A percentile compares a stretch with the other conserved stretches of the same genome.
Conservation (phyloP, 116 monocot species). For the Posidonia oceanica region DNA sequence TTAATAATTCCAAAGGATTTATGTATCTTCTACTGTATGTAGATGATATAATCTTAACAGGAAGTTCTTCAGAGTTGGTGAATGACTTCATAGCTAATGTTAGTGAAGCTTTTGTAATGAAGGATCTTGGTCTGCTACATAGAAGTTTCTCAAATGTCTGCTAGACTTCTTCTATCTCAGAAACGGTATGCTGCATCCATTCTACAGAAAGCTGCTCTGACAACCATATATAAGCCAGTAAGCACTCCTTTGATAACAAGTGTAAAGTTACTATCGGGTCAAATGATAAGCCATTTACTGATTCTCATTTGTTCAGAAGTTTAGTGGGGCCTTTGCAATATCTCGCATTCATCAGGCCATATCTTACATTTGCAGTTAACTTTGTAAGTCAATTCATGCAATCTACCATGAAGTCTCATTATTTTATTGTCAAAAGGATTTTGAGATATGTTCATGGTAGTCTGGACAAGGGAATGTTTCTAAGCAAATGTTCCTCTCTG, state of each 20-base stretch:
- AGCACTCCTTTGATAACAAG: no score
- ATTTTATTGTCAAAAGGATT: background rate
- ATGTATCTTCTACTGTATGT: background rate
- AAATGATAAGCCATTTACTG: no score
- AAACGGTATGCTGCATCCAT: no score
- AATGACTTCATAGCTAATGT: background rate
- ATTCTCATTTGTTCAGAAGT: background rate
- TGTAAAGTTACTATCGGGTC: no score
- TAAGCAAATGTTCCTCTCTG: background rate
- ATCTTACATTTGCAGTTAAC: conserved; percentile 4
- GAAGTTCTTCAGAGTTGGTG: background rate
- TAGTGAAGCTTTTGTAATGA: background rate
- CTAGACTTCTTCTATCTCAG: no score
- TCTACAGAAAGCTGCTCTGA: no score
- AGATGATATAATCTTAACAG: background rate
- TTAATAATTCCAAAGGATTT: no score
- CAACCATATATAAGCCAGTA: no score
- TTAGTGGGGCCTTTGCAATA: conserved; percentile 2
- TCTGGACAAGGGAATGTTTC: background rate
- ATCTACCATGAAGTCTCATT: background rate
- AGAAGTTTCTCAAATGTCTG: no score
- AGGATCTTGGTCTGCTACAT: background rate
- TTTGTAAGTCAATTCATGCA: conserved; percentile 13
- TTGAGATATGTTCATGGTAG: background rate
- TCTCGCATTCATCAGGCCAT: conserved; percentile 2